Base-by-base conservation (phyloP, 73 alveolate species). In the Urostyla sp. region DNA sequence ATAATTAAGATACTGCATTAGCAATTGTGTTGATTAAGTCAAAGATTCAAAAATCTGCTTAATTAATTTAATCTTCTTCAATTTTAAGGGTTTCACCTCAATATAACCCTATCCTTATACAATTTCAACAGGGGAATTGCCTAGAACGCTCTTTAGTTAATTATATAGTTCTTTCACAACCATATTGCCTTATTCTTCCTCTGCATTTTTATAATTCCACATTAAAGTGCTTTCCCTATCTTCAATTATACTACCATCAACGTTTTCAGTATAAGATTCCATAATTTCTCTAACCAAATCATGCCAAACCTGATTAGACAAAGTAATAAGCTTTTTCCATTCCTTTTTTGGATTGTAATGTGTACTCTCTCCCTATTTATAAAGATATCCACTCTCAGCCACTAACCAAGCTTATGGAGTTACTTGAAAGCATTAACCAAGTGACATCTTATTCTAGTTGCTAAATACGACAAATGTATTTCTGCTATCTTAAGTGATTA, bases 191-290 rank as follows among this genome's bases (percentile, higher is more conserved):
- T 87, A 59, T 50, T 91, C 94, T n/a, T 86, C 92, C 44, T 89
- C 97, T 0, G 91, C 84, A 51, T 87, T 87, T 27, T 80, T 53
- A 67, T 91, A 87, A 77, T 87, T 86, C 93, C 94, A 91, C 27
- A 78, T 91, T 15, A 89, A 74, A 18, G 87, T 38, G 23, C 88
- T 69, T 26, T 84, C 94, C 46, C 89, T 79, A 55, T 90, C 92
- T 74, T 90, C 96, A 18, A 90, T 80, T 55, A 85, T 72, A 35
- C 92, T 57, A 0, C 96, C 96, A 40, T 90, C 94, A 7, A 91
- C 89, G 43, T 86, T 75, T 61, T 87, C 88, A 52, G 92, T 90
- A 31, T 77, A 90, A 23, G 52, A 58, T 20, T 63, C 66, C 96
- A 90, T 90, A 49, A 90, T 49, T 34, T 76, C 91, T 27, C 80